Evolutionary conservation across 345 rosid genomes (phyloP), one percentile per base, ranked within the genome.

Genomic region (Euphorbia lathyris): DNA sequence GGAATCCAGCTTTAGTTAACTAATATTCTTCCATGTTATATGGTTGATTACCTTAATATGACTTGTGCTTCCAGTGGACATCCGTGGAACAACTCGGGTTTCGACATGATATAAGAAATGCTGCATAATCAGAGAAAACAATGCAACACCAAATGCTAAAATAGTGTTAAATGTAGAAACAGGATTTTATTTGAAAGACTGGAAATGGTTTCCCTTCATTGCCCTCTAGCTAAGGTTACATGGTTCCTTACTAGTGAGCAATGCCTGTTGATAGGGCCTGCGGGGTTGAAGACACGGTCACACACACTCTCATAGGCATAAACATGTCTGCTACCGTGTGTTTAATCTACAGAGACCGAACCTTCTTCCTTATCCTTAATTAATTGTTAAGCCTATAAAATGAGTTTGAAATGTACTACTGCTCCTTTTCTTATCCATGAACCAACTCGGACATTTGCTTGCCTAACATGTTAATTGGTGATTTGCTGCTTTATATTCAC

Each of bases 1-100:
- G 25, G 63, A 26, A 56, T 57, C 63, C 71, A 55, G n/a, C 52
- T 55, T 36, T 68, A 34, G 12, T 23, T 34, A 36, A 5, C 25
- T 14, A 34, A 16, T 38, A 2, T 53, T 53, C 29, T 32, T 50
- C 57, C n/a, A 23, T 48, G 16, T 16, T 38, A 10, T 38, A 38
- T 36, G 8, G 48, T 20, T 62, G 66, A 62, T n/a, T n/a, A 62
- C 66, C 26, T 38, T 4, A 38, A 20, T 3, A 1, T 20, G 0
- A 40, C 32, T 20, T 9, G 65, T 62, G 48, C 65, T 62, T 62
- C 12, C 2, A 10, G 5, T 62, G 48, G 17, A 63, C 27, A 1
- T 10, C 13, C 47, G 29, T 60, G 30, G 8, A 63, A 42, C 32
- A 22, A 22, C 60, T 25, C 16, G 25, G 13, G 23, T 30, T 30